These are phyloP conservation scores for Backusella luteola DNA, from an alignment of 192 early-diverging fungal species.

Conservation along the genomic window DNA sequence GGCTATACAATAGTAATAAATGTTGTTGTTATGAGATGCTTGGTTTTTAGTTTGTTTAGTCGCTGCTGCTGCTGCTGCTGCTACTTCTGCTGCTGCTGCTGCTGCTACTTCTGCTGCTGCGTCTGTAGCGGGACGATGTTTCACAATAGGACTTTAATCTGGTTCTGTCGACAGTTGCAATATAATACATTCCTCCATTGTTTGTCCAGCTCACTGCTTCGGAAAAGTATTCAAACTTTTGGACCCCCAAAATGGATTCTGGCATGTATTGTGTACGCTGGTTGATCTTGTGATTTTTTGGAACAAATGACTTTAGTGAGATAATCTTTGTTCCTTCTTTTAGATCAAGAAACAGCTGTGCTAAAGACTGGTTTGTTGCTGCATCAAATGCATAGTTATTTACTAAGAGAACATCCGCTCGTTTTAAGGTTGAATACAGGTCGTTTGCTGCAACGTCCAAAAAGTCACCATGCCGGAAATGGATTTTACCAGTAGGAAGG, in stretches of 20 bases:
- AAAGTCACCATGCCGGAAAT: constrained; percentile 87
- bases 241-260: constrained; percentile 67
- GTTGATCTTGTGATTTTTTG: constrained; percentile 72
- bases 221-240: constrained; percentile 65
- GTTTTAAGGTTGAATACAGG: constrained; percentile 62
- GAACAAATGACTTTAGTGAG: constrained; percentile 81
- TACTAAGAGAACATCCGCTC: constrained; percentile 91
- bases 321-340: constrained; percentile 86
- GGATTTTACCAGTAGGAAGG: constrained; percentile 59
- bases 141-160: constrained; percentile 45
- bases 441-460: constrained; percentile 58
- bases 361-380: constrained; percentile 76
- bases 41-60: not conserved
- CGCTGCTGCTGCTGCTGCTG: not conserved
- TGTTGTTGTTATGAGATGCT: not conserved
- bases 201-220: constrained; percentile 79
- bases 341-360: constrained; percentile 88
- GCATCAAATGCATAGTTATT: constrained; percentile 96
- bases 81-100: not conserved
- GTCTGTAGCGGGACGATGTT: constrained; percentile 12
- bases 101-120: not conserved
- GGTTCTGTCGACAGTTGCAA: constrained; percentile 74
- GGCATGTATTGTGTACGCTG: constrained; percentile 67
- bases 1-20: not conserved
- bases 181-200: constrained; percentile 76